Evolutionary conservation across 2,329 filamentous ascomycete genomes (phyloP).

Genomic region (Falciphora oryzae): DNA sequence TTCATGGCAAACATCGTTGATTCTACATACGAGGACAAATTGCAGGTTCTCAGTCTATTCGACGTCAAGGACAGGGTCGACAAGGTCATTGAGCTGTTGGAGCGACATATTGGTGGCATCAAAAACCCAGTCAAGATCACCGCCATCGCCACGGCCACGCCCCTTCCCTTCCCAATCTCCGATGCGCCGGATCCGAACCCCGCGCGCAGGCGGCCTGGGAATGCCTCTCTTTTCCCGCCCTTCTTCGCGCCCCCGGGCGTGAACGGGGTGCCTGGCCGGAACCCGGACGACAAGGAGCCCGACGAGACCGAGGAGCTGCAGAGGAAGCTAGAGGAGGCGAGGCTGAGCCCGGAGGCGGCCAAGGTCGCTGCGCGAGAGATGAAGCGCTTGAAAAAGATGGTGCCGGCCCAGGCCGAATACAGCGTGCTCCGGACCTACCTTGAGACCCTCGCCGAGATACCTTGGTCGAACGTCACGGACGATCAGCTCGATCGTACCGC

Average conservation of each 20-base stretch:
- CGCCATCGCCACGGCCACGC: conserved; percentile 60
- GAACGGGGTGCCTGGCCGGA: conserved; percentile 23
- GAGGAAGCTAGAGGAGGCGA: conserved; percentile 76
- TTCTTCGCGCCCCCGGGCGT: conserved; percentile 14
- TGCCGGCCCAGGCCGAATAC: conserved; percentile 91
- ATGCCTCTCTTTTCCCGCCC: conserved; percentile 13
- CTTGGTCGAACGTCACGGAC: conserved; percentile 79
- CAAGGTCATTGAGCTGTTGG: conserved; percentile 76
- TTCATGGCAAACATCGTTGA: conserved; percentile 96
- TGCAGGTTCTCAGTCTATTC: conserved; percentile 76
- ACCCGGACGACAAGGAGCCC: conserved; percentile 54
- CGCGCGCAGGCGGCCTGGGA: conserved; percentile 9
- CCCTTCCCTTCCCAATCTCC: conserved; percentile 48
- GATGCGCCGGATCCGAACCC: conserved; percentile 41
- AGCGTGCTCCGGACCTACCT: conserved; percentile 90
- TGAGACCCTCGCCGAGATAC: conserved; percentile 89
- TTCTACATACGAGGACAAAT: conserved; percentile 82
- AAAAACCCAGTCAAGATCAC: conserved; percentile 86
- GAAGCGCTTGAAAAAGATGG: conserved; percentile 88
- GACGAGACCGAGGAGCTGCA: conserved; percentile 90
- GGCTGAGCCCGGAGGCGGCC: conserved; percentile 74
- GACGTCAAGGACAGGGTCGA: conserved; percentile 73
- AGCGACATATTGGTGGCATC: conserved; percentile 74
- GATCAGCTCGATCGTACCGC: conserved; percentile 82
- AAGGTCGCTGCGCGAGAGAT: conserved; percentile 91